Percentiles rank a stretch among this genome's conserved stretches.
phyloP scores from a whole-genome alignment of 2,329 filamentous ascomycete species.

The Kalmusia sp. region DNA sequence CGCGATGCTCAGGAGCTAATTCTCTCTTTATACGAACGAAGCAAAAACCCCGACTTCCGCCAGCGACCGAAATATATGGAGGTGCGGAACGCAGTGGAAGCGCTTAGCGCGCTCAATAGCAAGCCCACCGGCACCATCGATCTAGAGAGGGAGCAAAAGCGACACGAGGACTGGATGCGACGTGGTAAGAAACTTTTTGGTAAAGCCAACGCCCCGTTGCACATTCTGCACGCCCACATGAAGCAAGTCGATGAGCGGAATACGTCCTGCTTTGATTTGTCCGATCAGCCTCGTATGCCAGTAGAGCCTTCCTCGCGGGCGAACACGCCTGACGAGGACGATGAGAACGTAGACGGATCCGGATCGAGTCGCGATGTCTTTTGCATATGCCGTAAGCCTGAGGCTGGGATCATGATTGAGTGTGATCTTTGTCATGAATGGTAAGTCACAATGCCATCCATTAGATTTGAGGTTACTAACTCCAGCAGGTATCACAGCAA shows the following conservation, averaged over 20 bases:
- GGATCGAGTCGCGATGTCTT: slow-evolving; percentile 78
- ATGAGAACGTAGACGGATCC: slow-evolving; percentile 52
- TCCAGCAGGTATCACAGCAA: slow-evolving; percentile 90
- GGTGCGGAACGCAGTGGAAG: slow-evolving; percentile 88
- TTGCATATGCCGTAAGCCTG: slow-evolving; percentile 91
- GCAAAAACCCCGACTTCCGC: slow-evolving; percentile 74
- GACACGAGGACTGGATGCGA: slow-evolving; percentile 99
- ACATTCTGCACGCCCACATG: slow-evolving; percentile 95
- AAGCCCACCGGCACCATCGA: slow-evolving; percentile 92
- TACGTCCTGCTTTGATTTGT: slow-evolving; percentile 86
- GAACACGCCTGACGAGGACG: slow-evolving; percentile 65
- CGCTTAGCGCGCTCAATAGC: slow-evolving; percentile 86
- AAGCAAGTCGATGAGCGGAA: slow-evolving; percentile 92
- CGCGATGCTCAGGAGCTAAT: slow-evolving; percentile 92
- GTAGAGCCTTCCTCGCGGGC: slow-evolving; percentile 92
- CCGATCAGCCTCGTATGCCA: slow-evolving; percentile 86
- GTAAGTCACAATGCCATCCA: slow-evolving; percentile 59
- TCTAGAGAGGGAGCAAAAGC: slow-evolving; percentile 90
- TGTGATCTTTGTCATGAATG: slow-evolving; percentile 98
- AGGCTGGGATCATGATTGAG: slow-evolving; percentile 99
- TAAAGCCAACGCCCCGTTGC: slow-evolving; percentile 94
- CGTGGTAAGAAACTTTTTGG: slow-evolving; percentile 97
- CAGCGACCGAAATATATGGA: slow-evolving; percentile 87
- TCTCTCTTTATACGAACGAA: slow-evolving; percentile 78
- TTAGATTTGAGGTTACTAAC: slow-evolving; percentile 28